Base-by-base conservation (phyloP, 805 yeast genomes). In the Barnettozyma pratensis region DNA sequence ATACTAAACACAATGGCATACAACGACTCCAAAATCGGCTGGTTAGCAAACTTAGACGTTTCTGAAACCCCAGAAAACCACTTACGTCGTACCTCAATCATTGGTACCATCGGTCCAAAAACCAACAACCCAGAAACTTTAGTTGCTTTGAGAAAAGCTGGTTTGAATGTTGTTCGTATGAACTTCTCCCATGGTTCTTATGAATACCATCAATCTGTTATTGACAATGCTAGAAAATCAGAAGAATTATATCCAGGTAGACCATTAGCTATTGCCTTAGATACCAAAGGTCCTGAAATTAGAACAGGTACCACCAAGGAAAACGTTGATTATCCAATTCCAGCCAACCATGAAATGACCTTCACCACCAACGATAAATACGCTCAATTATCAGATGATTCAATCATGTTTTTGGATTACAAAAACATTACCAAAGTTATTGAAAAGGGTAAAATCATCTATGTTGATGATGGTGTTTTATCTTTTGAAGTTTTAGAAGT, bases 271-370 rank as follows among this genome's bases (percentile, higher is more conserved):
- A 91, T 94, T 72, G 99, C 99, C 57, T 83, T 94, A 63, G 99
- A 94, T 73, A 94, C 98, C 71, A 94, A 94, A 81, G 99, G 99
- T 62, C 99, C 99, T 56, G 99, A 94, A 77, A 94, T 94, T 76
- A 88, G 99, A 82, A 92, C 99, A 51, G 99, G 99, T 73, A 83
- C 90, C 71, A 94, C 99, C 62, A 69, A 73, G 55, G 87, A 79
- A 64, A 87, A 80, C 51, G 71, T 73, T 53, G 99, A 94, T 68
- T 89, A 73, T 73, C 85, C 96, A 65, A 86, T 94, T 64, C 72
- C 79, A 41, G 79, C 94, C 53, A 83, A 81, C 73, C 96, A 89
- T 72, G 92, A 85, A 71, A 87, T 94, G 96, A 81, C 76, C 67
- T 87, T 94, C 79, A 75, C 97, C 69, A 94, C 98, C 54, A 95